Conservation (phyloP, 169 alveolate species). For the Cryptosporidium parvum region DNA sequence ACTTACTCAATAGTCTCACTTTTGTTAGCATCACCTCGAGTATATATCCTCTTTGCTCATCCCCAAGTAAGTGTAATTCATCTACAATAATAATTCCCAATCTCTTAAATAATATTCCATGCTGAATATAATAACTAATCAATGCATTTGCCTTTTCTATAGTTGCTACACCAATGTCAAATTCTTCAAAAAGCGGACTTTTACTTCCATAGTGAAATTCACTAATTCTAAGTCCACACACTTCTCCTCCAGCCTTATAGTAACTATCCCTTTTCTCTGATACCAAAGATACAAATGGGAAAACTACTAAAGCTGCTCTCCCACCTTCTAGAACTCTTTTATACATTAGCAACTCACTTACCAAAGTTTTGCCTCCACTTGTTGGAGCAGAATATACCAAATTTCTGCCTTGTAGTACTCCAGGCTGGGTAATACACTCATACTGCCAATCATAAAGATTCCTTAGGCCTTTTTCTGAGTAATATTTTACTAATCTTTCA, state of each 20-base stretch:
- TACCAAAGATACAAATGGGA: slow-evolving; percentile 86
- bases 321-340: slow-evolving; percentile 58
- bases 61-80: slow-evolving; percentile 85
- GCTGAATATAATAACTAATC: slow-evolving; percentile 78
- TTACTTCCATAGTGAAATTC: slow-evolving; percentile 68
- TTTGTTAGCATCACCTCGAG: slow-evolving; percentile 80
- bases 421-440: slow-evolving; percentile 78
- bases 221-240: slow-evolving; percentile 42
- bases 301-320: slow-evolving; percentile 81
- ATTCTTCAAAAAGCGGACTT: slow-evolving; percentile 74
- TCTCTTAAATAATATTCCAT: slow-evolving; percentile 42
- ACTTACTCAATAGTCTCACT: slow-evolving; percentile 68
- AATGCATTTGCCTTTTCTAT: slow-evolving; percentile 86
- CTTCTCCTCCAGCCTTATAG: slow-evolving; percentile 45
- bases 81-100: slow-evolving; percentile 82
- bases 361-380: slow-evolving; percentile 88
- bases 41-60: slow-evolving; percentile 83
- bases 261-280: slow-evolving; percentile 81
- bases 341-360: slow-evolving; percentile 83
- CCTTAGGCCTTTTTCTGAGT: slow-evolving; percentile 14
- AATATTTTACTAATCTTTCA: slow-evolving; percentile 14
- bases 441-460: slow-evolving; percentile 78
- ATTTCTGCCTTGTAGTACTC: slow-evolving; percentile 77
- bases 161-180: slow-evolving; percentile 85
- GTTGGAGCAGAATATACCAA: slow-evolving; percentile 89